Conservation (phyloP, 345 rosid species). For the Citrus reticulata region DNA sequence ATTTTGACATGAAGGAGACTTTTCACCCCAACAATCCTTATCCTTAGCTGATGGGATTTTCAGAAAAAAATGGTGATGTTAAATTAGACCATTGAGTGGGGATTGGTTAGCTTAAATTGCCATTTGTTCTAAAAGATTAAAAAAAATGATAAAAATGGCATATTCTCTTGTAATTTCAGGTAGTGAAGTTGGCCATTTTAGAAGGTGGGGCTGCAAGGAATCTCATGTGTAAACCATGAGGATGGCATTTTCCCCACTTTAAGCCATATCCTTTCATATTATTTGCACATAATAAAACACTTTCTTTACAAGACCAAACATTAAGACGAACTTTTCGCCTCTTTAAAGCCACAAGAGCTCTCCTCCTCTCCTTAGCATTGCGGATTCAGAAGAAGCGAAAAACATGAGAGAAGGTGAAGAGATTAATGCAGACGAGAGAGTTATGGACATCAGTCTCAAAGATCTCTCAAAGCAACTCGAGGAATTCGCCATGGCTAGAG, state of each 20-base stretch:
- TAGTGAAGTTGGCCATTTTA: slow-evolving; percentile 25
- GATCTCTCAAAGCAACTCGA: slow-evolving; percentile 41
- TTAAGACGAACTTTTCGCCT: neutral
- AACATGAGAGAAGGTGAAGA: slow-evolving; percentile 26
- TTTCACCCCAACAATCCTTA: neutral
- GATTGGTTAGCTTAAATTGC: neutral
- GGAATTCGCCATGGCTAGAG: slow-evolving; percentile 45
- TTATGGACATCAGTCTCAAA: slow-evolving; percentile 34
- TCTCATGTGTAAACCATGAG: slow-evolving; percentile 22
- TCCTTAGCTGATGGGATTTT: neutral
- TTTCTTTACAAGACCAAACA: neutral
- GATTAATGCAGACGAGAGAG: slow-evolving; percentile 17
- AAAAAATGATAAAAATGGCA: slow-evolving; percentile 14
- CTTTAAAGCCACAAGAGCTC: slow-evolving; percentile 16
- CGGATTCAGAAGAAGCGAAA: neutral
- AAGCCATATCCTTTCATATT: neutral
- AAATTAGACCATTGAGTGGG: neutral
- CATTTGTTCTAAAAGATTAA: neutral
- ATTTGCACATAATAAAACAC: neutral
- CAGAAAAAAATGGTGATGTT: neutral
- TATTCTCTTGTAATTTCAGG: slow-evolving; percentile 22
- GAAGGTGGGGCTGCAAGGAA: slow-evolving; percentile 29
- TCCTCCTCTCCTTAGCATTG: neutral
- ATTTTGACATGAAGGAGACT: neutral
- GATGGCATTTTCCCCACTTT: slow-evolving; percentile 14